phyloP scores from a whole-genome alignment of 352 stramenopile species.

The Globisporangium cylindrosporum region DNA sequence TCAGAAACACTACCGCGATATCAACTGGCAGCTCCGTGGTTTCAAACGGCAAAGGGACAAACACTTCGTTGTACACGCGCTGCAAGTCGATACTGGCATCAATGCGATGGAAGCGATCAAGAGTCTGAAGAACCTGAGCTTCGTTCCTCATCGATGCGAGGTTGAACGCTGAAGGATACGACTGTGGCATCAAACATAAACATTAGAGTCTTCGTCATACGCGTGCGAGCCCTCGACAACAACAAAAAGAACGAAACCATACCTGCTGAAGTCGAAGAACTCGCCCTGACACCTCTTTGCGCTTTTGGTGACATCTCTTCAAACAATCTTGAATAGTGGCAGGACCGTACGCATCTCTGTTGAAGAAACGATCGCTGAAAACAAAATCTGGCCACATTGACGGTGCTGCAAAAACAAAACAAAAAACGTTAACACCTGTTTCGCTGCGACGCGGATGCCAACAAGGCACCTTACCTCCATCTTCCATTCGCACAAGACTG shows the following conservation, averaged over 20 bases:
- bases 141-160: conserved; percentile 61
- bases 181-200: conserved; percentile 12
- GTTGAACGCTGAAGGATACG: conserved; percentile 29
- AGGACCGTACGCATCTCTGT: conserved; percentile 39
- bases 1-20: conserved; percentile 59
- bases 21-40: conserved; percentile 59
- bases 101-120: conserved; percentile 79
- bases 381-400: conserved; percentile 70
- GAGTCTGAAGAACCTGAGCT: conserved; percentile 68
- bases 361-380: conserved; percentile 74
- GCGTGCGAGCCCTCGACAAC: neutral
- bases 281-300: conserved; percentile 55
- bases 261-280: conserved; percentile 70
- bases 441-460: too few species aligned
- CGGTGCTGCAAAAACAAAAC: conserved; percentile 34
- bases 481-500: conserved; percentile 72
- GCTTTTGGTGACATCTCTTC: conserved; percentile 41
- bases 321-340: conserved; percentile 56
- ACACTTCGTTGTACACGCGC: conserved; percentile 73
- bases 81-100: conserved; percentile 68
- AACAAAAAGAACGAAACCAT: neutral
- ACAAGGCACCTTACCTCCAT: conserved; percentile 47
- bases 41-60: conserved; percentile 42
- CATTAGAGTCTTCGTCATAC: neutral
- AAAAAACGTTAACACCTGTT: neutral